Evolutionary conservation across 2,329 filamentous ascomycete genomes (phyloP).

Genomic region (Scopulariopsis brevicaulis): DNA sequence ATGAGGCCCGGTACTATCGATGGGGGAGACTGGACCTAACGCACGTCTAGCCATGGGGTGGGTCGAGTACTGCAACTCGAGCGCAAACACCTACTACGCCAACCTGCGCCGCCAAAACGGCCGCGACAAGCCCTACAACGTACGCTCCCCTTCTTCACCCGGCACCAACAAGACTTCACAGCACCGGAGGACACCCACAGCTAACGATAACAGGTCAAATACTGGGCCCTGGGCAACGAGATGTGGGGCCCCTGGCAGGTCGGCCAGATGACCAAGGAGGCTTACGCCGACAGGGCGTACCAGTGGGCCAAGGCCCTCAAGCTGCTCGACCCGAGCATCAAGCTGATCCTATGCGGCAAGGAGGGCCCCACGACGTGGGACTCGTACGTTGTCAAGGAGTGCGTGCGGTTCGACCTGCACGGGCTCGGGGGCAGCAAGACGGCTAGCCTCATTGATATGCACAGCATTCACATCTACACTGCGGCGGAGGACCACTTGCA

Average conservation of each 20-base stretch:
- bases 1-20: not conserved
- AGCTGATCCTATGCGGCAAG: conserved; percentile 65
- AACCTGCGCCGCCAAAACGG: conserved; percentile 70
- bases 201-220: conserved; percentile 42
- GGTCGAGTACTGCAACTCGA: conserved; percentile 80
- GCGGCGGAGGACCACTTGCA: conserved; percentile 36
- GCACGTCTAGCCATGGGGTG: conserved; percentile 45
- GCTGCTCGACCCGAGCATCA: conserved; percentile 57
- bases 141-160: conserved; percentile 3
- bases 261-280: conserved; percentile 56
- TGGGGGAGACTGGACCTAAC: not conserved
- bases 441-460: conserved; percentile 57
- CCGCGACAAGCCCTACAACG: conserved; percentile 62
- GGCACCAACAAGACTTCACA: not conserved
- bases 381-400: conserved; percentile 59
- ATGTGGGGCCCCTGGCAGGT: conserved; percentile 58
- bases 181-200: not conserved
- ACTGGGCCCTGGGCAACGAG: conserved; percentile 78
- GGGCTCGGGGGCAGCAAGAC: conserved; percentile 19
- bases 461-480: conserved; percentile 72
- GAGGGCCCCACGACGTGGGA: conserved; percentile 62
- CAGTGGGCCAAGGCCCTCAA: conserved; percentile 65
- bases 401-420: conserved; percentile 31
- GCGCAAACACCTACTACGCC: conserved; percentile 68
- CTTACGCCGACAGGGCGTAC: conserved; percentile 56